Conservation (phyloP, 805 yeast species). For the Ogataea methanolica region DNA sequence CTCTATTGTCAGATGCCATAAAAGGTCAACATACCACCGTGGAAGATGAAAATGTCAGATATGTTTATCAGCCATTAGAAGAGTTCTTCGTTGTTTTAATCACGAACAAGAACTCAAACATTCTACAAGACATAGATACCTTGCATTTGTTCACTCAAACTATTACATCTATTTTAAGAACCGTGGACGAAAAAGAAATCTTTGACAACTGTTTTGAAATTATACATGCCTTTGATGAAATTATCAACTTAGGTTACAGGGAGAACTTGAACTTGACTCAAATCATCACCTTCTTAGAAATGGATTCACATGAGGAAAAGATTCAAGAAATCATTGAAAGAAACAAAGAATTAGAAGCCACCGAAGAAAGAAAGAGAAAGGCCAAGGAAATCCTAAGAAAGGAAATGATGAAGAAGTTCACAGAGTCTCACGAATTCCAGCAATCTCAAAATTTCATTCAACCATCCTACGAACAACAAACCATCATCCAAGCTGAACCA, state of each 20-base stretch:
- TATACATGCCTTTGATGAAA: slow-evolving; percentile 89
- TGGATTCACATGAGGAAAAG: slow-evolving; percentile 98
- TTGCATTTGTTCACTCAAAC: slow-evolving; percentile 80
- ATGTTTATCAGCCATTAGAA: slow-evolving; percentile 93
- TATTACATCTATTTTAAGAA: slow-evolving; percentile 66
- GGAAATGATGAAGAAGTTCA: slow-evolving; percentile 61
- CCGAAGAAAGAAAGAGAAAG: slow-evolving; percentile 92
- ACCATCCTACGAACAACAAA: slow-evolving; percentile 10
- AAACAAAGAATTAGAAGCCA: slow-evolving; percentile 94
- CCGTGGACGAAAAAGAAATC: slow-evolving; percentile 77
- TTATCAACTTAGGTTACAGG: slow-evolving; percentile 81
- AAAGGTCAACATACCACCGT: slow-evolving; percentile 86
- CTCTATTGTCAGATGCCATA: slow-evolving; percentile 61
- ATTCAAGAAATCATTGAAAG: slow-evolving; percentile 96
- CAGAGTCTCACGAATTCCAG: slow-evolving; percentile 33
- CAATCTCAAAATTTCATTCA: slow-evolving; percentile 16
- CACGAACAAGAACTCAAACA: slow-evolving; percentile 87
- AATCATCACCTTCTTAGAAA: slow-evolving; percentile 83
- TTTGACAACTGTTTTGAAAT: slow-evolving; percentile 83
- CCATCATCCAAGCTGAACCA: slow-evolving; percentile 21
- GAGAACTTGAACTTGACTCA: slow-evolving; percentile 81
- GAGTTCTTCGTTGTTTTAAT: slow-evolving; percentile 86
- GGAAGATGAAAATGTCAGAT: slow-evolving; percentile 88
- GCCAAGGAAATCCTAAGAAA: slow-evolving; percentile 86
- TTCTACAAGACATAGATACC: slow-evolving; percentile 91